These are phyloP conservation scores for Pythium folliculosum DNA, from an alignment of 352 stramenopile genomes.

Conservation along the genomic window DNA sequence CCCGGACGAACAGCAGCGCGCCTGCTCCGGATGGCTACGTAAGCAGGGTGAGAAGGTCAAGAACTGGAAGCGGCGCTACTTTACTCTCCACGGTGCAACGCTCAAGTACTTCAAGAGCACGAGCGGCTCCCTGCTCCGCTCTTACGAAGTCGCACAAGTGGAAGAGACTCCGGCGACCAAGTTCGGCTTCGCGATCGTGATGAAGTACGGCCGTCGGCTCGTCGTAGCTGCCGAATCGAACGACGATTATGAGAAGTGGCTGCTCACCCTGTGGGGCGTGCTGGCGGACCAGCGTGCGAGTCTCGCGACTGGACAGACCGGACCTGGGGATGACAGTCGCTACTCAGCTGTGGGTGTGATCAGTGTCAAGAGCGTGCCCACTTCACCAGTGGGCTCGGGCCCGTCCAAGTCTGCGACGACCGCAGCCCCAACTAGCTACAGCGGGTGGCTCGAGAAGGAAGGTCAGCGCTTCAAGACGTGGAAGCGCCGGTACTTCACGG, in stretches of 20 bases:
- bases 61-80: slow-evolving; percentile 78
- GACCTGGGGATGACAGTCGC: not conserved
- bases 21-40: slow-evolving; percentile 65
- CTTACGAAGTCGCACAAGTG: slow-evolving; percentile 44
- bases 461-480: slow-evolving; percentile 75
- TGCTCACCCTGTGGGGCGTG: slow-evolving; percentile 41
- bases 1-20: slow-evolving; percentile 26
- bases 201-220: slow-evolving; percentile 46
- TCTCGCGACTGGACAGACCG: not conserved
- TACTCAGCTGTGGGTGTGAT: slow-evolving; percentile 18
- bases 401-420: not conserved
- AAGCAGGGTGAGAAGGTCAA: slow-evolving; percentile 69
- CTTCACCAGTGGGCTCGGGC: slow-evolving; percentile 6
- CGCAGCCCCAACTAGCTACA: slow-evolving; percentile 26
- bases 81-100: slow-evolving; percentile 66
- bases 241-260: slow-evolving; percentile 68
- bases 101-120: slow-evolving; percentile 81
- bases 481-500: slow-evolving; percentile 75
- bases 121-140: slow-evolving; percentile 52
- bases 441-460: slow-evolving; percentile 80
- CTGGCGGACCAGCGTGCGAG: slow-evolving; percentile 25
- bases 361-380: slow-evolving; percentile 21
- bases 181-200: slow-evolving; percentile 51
- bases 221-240: slow-evolving; percentile 63
- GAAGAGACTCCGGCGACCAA: slow-evolving; percentile 34